Conservation (phyloP, 176 grass and related monocot species). For the Carex cristatella region DNA sequence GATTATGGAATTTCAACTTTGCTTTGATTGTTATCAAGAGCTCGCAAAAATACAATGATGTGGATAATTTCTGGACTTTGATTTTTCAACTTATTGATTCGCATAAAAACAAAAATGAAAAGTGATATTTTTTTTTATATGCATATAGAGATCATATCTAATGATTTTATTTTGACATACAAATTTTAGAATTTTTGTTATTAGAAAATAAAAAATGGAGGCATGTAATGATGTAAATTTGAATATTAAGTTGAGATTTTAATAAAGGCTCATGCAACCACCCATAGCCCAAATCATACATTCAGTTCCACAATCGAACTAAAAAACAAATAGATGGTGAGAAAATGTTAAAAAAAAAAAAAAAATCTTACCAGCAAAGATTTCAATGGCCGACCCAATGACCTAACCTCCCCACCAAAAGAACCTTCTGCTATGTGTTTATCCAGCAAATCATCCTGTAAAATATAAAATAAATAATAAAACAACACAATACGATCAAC, state of each 20-base stretch:
- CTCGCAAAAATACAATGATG: no score
- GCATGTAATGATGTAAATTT: background rate
- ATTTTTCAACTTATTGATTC: no score
- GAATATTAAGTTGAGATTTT: background rate
- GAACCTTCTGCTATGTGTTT: constrained; percentile 59
- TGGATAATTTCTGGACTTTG: no score
- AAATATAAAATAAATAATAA: constrained; percentile 1
- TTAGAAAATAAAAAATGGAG: no score
- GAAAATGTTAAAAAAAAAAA: background rate
- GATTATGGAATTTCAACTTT: no score
- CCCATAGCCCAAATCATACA: background rate
- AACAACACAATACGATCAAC: background rate
- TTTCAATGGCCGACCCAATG: constrained; percentile 67
- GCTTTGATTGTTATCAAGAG: no score
- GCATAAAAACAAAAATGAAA: no score
- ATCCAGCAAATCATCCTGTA: constrained; percentile 74
- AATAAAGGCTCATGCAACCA: background rate
- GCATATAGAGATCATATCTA: no score
- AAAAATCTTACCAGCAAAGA: constrained; percentile 64
- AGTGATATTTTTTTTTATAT: no score
- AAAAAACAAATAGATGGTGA: background rate
- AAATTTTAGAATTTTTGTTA: no score
- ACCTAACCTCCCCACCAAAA: constrained; percentile 69
- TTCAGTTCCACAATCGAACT: background rate
- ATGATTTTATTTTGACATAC: no score